Base-by-base conservation (phyloP, 192 early-diverging fungal species). In the Coemansia sp. region DNA sequence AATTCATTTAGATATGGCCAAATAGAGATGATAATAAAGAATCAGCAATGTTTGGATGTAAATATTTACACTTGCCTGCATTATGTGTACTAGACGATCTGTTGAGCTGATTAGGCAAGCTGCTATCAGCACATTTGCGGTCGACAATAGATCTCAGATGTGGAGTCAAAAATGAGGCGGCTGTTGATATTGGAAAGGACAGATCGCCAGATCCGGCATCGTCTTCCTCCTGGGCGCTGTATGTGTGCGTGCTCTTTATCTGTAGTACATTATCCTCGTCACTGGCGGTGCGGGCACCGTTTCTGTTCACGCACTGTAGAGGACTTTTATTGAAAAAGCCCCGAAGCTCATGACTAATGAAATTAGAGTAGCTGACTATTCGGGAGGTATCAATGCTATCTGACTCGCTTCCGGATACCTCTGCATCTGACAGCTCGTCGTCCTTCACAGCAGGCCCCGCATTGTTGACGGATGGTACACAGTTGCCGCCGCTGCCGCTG, bases 311-410 rank as follows among this genome's bases (percentile, higher is more conserved):
- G 57, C 22, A 14, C 14, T 25, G 20, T 9, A 11, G 8, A 13
- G 11, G 55, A 7, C 55, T 25, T 11, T 9, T 40, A 4, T 60
- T n/a, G 22, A 13, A 42, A 7, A 13, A 5, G 19, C 55, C 14
- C 12, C 20, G 20, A 16, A 64, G 38, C 7, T 63, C 63, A 13
- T 46, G 45, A 13, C 63, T 70, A 43, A 77, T 63, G 4, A 46
- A 44, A 10, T 63, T 43, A 37, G 76, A 72, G 1, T 46, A 48
- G 49, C 57, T 48, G 19, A 77, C 16, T 14, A 77, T 77, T 13
- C 67, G 76, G 10, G 53, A 41, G 2, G 61, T 50, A 41, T 77
- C 67, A 14, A 77, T 40, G 0, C 25, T 22, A 2, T 77, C 76
- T 5, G 76, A 72, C 44, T 69, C 76, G 2, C 17, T 61, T 32